Base-by-base conservation (phyloP, 2,329 filamentous ascomycete species). In the Alternaria sp. region DNA sequence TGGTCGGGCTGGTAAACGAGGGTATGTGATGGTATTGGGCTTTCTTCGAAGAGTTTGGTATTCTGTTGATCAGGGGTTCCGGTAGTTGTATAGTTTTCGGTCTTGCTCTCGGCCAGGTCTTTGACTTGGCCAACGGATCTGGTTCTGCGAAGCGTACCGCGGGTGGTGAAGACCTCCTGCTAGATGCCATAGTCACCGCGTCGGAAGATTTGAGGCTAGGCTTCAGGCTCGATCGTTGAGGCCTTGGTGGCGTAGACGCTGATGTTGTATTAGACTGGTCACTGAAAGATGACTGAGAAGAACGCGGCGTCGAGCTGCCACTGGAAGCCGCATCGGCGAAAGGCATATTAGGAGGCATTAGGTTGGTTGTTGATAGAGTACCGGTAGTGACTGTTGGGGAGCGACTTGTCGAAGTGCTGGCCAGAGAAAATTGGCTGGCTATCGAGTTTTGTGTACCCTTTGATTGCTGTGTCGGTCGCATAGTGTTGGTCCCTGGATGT, bases 71-170 rank as follows among this genome's bases (percentile, higher is more conserved):
- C 32, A 44, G 26, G 23, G 49, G 59, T 47, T 53, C 57, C 44
- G 40, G 40, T 53, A 47, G 56, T 32, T 57, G 53, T n/a, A 57
- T 28, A 36, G 23, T 61, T 13, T 44, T 64, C 6, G 56, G 58
- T 30, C 50, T 56, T 32, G 55, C 25, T 17, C 7, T 50, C 28
- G 60, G 52, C 52, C 56, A 55, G 26, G 52, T 56, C 6, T 63
- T 57, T 44, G 57, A 53, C 23, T 52, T 66, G 25, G 62, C 59
- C 17, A 62, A 25, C 10, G 61, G 62, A 43, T 72, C 67, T 56
- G 71, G 67, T 12, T 74, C 67, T 19, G 66, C 57, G 28, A 77
- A 77, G 23, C 70, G 67, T 43, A 77, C 74, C 12, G 65, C 67
- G 7, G 72, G 61, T 21, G 69, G 68, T 25, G 68, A 67, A 19